phyloP scores from a whole-genome alignment of 768 basidiomycete species.

The Austroboletus eburneus region DNA sequence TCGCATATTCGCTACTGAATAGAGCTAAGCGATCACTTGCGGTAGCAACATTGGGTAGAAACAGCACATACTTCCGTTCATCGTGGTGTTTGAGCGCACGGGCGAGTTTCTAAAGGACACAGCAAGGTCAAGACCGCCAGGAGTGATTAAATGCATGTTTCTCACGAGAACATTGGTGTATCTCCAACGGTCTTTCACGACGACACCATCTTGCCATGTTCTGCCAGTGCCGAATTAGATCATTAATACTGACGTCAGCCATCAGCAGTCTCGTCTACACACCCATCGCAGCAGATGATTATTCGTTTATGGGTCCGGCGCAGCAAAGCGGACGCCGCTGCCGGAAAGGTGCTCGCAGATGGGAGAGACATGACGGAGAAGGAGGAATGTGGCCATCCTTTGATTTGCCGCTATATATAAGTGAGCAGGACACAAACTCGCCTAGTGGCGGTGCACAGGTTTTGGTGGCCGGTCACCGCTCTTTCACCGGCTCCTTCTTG shows the following conservation, averaged over 20 bases:
- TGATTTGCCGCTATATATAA: constrained; percentile 24
- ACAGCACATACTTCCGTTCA: constrained; percentile 29
- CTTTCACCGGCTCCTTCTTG: neutral
- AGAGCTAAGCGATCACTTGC: neutral
- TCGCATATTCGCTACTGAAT: constrained; percentile 32
- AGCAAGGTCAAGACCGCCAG: neutral
- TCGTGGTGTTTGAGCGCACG: constrained; percentile 51
- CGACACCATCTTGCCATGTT: constrained; percentile 69
- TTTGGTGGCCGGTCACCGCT: too few species aligned
- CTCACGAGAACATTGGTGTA: constrained; percentile 58
- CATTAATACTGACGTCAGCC: neutral
- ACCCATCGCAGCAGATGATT: constrained; percentile 74
- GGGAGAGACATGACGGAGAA: constrained; percentile 10
- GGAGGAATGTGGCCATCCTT: neutral
- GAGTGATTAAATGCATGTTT: too few species aligned
- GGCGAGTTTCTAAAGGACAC: constrained; percentile 43
- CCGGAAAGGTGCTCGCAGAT: constrained; percentile 1
- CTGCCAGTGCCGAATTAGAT: constrained; percentile 31
- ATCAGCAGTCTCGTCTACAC: constrained; percentile 34
- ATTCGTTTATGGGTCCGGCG: constrained; percentile 49
- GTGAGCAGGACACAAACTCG: neutral
- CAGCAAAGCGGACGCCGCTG: neutral
- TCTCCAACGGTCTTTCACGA: constrained; percentile 38
- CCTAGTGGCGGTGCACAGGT: too few species aligned
- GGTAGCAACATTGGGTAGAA: too few species aligned